A percentile compares a stretch with the other conserved stretches of the same genome.
These are phyloP conservation scores for Fraxinus paxiana DNA, from an alignment of 305 asterid genomes.

Conservation along the genomic window DNA sequence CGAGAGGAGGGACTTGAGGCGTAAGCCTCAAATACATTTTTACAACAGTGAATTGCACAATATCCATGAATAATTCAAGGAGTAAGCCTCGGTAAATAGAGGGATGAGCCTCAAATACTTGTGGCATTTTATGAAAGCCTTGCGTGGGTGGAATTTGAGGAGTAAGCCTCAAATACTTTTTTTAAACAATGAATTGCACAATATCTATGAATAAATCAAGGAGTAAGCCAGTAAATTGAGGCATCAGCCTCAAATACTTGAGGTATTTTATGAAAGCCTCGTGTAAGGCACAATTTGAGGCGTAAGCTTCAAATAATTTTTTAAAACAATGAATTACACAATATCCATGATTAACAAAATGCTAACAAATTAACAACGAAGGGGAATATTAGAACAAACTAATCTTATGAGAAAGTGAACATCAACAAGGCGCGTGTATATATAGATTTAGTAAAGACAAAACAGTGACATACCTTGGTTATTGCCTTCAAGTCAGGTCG, in stretches of 20 bases:
- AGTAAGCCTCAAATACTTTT: background rate
- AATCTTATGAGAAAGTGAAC: background rate
- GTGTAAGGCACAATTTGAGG: background rate
- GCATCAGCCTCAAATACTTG: background rate
- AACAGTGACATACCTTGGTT: slow-evolving; percentile 43
- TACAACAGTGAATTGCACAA: background rate
- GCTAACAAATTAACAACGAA: background rate
- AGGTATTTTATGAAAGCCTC: background rate
- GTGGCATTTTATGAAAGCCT: background rate
- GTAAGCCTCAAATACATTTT: background rate
- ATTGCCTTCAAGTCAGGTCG: slow-evolving; percentile 84
- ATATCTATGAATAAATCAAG: no score
- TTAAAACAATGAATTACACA: background rate
- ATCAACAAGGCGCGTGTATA: background rate
- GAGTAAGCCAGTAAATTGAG: no score
- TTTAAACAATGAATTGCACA: background rate
- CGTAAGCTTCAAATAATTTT: background rate
- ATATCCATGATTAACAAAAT: background rate
- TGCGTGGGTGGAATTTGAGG: background rate
- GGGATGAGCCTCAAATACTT: background rate
- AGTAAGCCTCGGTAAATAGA: no score
- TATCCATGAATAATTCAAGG: background rate
- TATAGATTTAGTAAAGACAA: background rate
- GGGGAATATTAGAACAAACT: background rate
- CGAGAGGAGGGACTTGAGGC: background rate